phyloP scores from a whole-genome alignment of 1,284 basidiomycete species.

The Inonotus hispidus region DNA sequence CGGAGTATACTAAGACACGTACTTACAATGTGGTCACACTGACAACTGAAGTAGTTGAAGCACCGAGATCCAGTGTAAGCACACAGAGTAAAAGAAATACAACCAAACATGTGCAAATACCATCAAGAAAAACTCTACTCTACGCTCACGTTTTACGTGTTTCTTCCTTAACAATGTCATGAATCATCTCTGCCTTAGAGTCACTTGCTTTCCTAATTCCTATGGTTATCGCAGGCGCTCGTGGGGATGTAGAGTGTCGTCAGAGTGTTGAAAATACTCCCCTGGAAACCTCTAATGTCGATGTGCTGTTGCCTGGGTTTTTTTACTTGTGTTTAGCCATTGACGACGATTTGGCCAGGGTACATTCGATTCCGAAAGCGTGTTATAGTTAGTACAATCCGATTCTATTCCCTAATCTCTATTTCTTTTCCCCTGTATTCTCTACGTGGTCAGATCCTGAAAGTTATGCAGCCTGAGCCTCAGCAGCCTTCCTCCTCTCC shows the following conservation, averaged over 20 bases:
- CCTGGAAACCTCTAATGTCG: constrained; percentile 27
- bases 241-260: constrained; percentile 48
- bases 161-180: not conserved
- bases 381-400: no score
- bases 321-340: no score
- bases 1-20: no score
- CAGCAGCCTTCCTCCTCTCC: constrained; percentile 43
- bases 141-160: not conserved
- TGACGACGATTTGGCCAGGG: constrained; percentile 8
- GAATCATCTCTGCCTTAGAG: constrained; percentile 27
- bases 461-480: constrained; percentile 7
- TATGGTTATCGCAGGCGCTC: constrained; percentile 54
- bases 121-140: not conserved
- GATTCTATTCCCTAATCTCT: no score
- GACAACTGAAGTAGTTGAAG: no score
- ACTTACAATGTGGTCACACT: no score
- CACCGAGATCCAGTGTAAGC: no score
- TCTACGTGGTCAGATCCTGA: no score
- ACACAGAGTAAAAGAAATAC: no score
- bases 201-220: constrained; percentile 42
- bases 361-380: constrained; percentile 7
- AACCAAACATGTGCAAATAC: not conserved
- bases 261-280: constrained; percentile 15
- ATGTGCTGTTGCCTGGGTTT: constrained; percentile 28
- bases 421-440: no score